Percentiles rank a stretch among this genome's conserved stretches.
These are phyloP conservation scores for Clonostachys solani DNA, from an alignment of 2,329 filamentous ascomycete species.

Conservation along the genomic window DNA sequence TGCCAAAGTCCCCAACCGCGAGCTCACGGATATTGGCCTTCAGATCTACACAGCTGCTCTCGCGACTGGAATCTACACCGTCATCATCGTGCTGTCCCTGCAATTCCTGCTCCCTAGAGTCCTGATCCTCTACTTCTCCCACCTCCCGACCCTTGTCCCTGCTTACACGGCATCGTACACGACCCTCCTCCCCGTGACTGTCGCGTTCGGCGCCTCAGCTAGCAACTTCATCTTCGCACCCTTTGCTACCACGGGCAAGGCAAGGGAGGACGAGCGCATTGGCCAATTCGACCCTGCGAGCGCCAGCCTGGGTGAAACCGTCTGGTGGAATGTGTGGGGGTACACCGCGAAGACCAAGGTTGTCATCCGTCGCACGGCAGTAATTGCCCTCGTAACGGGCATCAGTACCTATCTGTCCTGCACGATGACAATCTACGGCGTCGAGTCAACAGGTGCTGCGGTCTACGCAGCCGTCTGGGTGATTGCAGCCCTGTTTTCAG, in stretches of 20 bases:
- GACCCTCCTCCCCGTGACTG: slow-evolving; percentile 54
- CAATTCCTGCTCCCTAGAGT: slow-evolving; percentile 65
- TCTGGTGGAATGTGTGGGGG: slow-evolving; percentile 71
- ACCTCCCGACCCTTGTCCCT: slow-evolving; percentile 62
- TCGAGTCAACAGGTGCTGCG: slow-evolving; percentile 64
- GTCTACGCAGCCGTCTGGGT: slow-evolving; percentile 75
- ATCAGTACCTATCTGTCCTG: slow-evolving; percentile 61
- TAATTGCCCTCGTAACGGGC: slow-evolving; percentile 53
- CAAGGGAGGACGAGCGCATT: slow-evolving; percentile 41
- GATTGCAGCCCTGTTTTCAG: slow-evolving; percentile 56
- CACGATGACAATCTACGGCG: slow-evolving; percentile 62
- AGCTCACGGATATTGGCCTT: slow-evolving; percentile 62
- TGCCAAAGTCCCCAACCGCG: slow-evolving; percentile 51
- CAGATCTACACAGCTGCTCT: slow-evolving; percentile 63
- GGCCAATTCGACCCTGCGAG: slow-evolving; percentile 58
- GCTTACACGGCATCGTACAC: slow-evolving; percentile 61
- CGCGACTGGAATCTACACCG: slow-evolving; percentile 68
- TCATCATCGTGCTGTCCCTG: slow-evolving; percentile 67
- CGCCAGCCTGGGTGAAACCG: slow-evolving; percentile 64
- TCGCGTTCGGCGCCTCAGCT: slow-evolving; percentile 63
- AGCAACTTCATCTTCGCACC: slow-evolving; percentile 76
- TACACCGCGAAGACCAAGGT: slow-evolving; percentile 59
- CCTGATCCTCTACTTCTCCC: slow-evolving; percentile 73
- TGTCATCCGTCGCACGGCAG: slow-evolving; percentile 59
- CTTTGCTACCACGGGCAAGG: slow-evolving; percentile 48